Percentiles rank a stretch among this genome's conserved stretches.
Conservation (phyloP, 495 filamentous ascomycete genomes). For the Venustampulla echinocandica region DNA sequence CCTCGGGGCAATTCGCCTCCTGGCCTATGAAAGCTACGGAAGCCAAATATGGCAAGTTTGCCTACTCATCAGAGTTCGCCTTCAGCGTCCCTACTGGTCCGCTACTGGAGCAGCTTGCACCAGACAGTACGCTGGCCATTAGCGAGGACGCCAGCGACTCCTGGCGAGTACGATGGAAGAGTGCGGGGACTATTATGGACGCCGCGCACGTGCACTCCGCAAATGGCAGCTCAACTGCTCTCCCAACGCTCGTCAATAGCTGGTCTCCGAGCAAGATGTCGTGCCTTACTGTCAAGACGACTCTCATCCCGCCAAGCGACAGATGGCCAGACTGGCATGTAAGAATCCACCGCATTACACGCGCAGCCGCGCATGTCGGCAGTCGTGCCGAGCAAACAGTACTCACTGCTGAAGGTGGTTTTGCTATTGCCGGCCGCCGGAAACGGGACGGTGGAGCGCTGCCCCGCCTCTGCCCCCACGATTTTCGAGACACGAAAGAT, state of each 20-base stretch:
- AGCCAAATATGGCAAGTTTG: constrained; percentile 57
- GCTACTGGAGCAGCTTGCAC: constrained; percentile 46
- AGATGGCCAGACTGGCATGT: constrained; percentile 41
- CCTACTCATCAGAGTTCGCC: constrained; percentile 51
- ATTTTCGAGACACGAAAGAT: not conserved
- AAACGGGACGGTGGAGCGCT: constrained; percentile 36
- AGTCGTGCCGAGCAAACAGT: no score
- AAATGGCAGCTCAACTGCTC: no score
- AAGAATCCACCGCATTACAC: constrained; percentile 36
- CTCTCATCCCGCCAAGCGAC: constrained; percentile 38
- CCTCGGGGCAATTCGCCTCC: constrained; percentile 47
- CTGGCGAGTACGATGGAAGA: constrained; percentile 44
- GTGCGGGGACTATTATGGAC: no score
- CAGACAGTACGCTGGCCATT: constrained; percentile 48
- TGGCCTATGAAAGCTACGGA: constrained; percentile 51
- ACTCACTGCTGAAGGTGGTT: constrained; percentile 41
- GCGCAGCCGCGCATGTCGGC: constrained; percentile 13
- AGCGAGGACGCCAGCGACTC: constrained; percentile 50
- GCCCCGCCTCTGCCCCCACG: no score
- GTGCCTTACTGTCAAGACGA: constrained; percentile 36
- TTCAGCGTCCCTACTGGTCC: constrained; percentile 50
- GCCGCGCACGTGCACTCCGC: no score
- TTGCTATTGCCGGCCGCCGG: constrained; percentile 43
- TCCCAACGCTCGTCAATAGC: constrained; percentile 36
- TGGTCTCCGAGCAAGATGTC: constrained; percentile 43